These are phyloP conservation scores for Trichophyton schoenleinii DNA, from an alignment of 2,329 filamentous ascomycete genomes.

Conservation along the genomic window DNA sequence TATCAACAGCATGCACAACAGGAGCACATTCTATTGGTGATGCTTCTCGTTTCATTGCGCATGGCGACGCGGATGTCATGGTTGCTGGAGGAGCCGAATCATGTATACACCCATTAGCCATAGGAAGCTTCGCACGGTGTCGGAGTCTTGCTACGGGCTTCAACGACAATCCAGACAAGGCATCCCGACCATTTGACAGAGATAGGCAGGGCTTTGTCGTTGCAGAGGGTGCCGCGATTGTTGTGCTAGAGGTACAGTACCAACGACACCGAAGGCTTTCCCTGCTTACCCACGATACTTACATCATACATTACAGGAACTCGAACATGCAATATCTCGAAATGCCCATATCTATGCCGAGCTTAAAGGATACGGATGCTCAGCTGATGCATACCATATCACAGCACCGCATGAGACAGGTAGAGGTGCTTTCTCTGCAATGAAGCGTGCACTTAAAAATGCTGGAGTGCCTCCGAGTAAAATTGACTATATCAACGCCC, in stretches of 20 bases:
- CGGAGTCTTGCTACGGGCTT: conserved; percentile 72
- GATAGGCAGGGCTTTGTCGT: conserved; percentile 79
- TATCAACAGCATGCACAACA: conserved; percentile 90
- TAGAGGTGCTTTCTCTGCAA: conserved; percentile 66
- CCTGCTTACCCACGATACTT: background rate
- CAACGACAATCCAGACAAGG: conserved; percentile 56
- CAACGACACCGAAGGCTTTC: background rate
- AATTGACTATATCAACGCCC: conserved; percentile 89
- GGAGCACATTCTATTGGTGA: conserved; percentile 91
- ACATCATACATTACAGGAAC: conserved; percentile 39
- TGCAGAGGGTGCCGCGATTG: conserved; percentile 76
- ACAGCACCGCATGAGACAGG: conserved; percentile 79
- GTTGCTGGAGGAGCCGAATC: conserved; percentile 89
- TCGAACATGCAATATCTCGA: conserved; percentile 71
- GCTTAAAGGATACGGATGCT: conserved; percentile 76
- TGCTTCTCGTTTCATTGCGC: conserved; percentile 81
- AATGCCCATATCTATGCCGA: conserved; percentile 80
- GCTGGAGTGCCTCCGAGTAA: conserved; percentile 54
- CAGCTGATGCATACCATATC: conserved; percentile 84
- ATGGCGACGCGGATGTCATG: conserved; percentile 89
- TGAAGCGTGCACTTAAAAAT: conserved; percentile 68
- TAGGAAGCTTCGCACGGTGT: conserved; percentile 81
- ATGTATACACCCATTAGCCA: conserved; percentile 85
- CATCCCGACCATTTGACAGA: conserved; percentile 79
- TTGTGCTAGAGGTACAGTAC: conserved; percentile 62